phyloP scores from a whole-genome alignment of 2,329 filamentous ascomycete genomes.

The Pleoardoris graminearum region DNA sequence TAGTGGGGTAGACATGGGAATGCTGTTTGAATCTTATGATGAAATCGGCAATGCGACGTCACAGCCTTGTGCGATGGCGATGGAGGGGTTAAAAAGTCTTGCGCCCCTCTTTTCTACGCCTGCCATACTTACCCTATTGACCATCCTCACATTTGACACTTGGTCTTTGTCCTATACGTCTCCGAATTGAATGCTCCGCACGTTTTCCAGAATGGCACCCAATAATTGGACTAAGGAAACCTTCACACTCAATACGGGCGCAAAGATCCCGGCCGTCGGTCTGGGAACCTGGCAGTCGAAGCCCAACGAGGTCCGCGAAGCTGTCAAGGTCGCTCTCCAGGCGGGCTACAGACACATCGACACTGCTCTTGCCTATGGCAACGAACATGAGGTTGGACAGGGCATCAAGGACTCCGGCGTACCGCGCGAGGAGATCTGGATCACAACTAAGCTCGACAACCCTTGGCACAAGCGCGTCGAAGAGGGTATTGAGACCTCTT shows the following conservation, averaged over 20 bases:
- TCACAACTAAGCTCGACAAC: constrained; percentile 85
- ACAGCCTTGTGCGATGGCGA: neutral
- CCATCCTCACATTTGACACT: neutral
- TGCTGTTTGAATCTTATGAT: constrained; percentile 7
- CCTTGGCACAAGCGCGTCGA: constrained; percentile 67
- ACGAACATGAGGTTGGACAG: constrained; percentile 72
- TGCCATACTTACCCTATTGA: neutral
- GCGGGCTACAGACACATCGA: constrained; percentile 76
- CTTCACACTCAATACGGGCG: constrained; percentile 56
- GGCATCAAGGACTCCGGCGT: constrained; percentile 70
- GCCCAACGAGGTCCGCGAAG: constrained; percentile 68
- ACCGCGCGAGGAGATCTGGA: constrained; percentile 68
- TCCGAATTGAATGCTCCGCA: constrained; percentile 33
- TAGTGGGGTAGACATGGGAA: neutral
- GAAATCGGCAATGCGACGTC: constrained; percentile 4
- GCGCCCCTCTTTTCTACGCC: neutral
- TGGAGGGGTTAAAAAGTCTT: constrained; percentile 1
- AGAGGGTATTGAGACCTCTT: constrained; percentile 62
- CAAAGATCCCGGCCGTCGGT: constrained; percentile 73
- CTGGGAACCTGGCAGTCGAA: constrained; percentile 79
- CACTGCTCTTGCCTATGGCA: constrained; percentile 76
- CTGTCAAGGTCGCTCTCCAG: constrained; percentile 70
- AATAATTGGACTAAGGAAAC: constrained; percentile 45
- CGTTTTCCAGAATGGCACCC: constrained; percentile 34
- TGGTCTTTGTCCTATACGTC: too few species aligned